These are phyloP conservation scores for Proliferodiscus dingleyae DNA, from an alignment of 2,329 filamentous ascomycete genomes.

Conservation along the genomic window DNA sequence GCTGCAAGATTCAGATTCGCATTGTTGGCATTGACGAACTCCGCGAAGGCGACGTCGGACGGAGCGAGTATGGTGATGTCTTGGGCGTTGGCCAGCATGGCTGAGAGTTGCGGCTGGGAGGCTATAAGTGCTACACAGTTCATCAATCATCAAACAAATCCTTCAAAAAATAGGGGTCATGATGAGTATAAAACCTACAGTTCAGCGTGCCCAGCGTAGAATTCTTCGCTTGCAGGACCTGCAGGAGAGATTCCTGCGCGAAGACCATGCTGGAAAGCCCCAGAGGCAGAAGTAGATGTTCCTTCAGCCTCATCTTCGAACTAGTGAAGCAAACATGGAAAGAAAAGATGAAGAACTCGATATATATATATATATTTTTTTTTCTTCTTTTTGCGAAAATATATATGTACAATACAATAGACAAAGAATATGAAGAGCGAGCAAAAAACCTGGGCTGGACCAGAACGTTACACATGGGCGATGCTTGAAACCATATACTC, in stretches of 20 bases:
- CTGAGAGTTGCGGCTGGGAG: slow-evolving; percentile 4
- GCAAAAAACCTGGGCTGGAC: too few relatives aligned
- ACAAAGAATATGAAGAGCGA: too few relatives aligned
- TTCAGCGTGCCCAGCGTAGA: neutral
- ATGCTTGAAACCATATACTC: too few relatives aligned
- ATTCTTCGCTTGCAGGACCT: neutral
- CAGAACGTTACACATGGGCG: too few relatives aligned
- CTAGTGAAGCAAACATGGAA: too few relatives aligned
- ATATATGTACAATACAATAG: too few relatives aligned
- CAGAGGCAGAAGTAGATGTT: neutral
- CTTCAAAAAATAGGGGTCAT: neutral
- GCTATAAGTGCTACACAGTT: slow-evolving; percentile 5
- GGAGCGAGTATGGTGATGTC: slow-evolving; percentile 48
- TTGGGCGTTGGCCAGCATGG: slow-evolving; percentile 20
- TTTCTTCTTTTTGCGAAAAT: too few relatives aligned
- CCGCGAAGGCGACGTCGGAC: slow-evolving; percentile 28
- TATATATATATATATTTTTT: too few relatives aligned
- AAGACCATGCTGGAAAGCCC: neutral
- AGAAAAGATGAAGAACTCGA: too few relatives aligned
- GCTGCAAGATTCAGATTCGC: slow-evolving; percentile 16
- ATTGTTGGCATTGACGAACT: slow-evolving; percentile 18
- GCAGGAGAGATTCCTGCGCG: neutral
- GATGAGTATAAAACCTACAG: neutral
- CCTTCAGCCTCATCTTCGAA: too few relatives aligned
- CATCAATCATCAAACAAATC: neutral